phyloP scores from a whole-genome alignment of 176 grass and related monocot species.

The Oryza coarctata region DNA sequence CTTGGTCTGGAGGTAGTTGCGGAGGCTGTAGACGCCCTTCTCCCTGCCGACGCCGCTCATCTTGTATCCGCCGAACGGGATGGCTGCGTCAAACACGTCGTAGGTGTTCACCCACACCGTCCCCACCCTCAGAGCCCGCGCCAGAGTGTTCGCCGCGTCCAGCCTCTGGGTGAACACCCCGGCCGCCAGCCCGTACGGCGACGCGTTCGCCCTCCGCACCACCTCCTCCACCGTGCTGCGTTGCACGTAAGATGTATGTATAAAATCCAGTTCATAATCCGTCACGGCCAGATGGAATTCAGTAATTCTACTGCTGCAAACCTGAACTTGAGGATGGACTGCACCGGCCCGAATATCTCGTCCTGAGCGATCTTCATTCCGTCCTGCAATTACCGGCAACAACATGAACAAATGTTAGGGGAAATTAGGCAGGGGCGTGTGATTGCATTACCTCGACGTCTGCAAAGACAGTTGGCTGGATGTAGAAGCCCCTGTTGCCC shows the following conservation, averaged over 20 bases:
- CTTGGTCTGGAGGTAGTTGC: constrained; percentile 90
- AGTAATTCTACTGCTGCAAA: neutral
- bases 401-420: neutral
- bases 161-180: constrained; percentile 85
- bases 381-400: constrained; percentile 46
- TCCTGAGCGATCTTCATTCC: constrained; percentile 78
- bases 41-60: constrained; percentile 88
- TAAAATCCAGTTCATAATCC: neutral
- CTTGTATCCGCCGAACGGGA: constrained; percentile 92
- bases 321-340: constrained; percentile 97
- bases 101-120: constrained; percentile 88
- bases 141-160: constrained; percentile 72
- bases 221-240: constrained; percentile 70
- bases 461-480: constrained; percentile 81
- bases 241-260: neutral
- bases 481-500: constrained; percentile 73
- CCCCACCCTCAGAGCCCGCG: constrained; percentile 63
- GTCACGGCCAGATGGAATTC: neutral
- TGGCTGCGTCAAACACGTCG: constrained; percentile 79
- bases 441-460: constrained; percentile 55
- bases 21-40: constrained; percentile 81
- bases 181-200: constrained; percentile 64
- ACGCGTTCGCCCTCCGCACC: constrained; percentile 59
- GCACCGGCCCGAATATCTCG: constrained; percentile 94
- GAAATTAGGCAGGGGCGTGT: neutral